phyloP scores from a whole-genome alignment of 2,329 filamentous ascomycete genomes.

The Trichophyton mentagrophytes region DNA sequence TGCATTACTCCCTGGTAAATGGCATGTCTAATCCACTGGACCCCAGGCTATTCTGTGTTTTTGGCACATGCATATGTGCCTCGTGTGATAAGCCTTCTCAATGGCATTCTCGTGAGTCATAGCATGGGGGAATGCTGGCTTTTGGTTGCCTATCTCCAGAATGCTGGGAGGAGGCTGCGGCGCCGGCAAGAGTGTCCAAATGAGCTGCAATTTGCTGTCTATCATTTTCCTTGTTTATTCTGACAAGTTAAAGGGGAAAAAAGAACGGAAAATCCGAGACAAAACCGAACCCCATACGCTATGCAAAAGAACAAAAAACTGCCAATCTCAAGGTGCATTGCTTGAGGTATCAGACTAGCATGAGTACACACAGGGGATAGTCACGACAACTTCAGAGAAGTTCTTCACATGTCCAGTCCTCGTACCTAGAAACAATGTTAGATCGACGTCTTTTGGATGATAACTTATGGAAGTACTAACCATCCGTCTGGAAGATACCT shows the following conservation, averaged over 20 bases:
- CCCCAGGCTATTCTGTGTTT: not conserved
- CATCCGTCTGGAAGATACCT: slow-evolving; percentile 94
- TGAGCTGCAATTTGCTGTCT: not conserved
- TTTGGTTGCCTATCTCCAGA: not conserved
- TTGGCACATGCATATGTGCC: not conserved
- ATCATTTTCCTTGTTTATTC: not conserved
- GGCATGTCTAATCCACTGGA: not conserved
- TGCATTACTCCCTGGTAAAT: not conserved
- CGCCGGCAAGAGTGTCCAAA: not conserved
- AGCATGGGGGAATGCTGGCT: not conserved
- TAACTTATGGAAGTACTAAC: slow-evolving; percentile 42
- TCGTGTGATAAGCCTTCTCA: not conserved
- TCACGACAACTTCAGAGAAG: slow-evolving; percentile 44
- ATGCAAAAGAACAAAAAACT: not conserved
- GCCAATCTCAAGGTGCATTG: not conserved
- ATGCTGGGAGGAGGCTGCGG: not conserved
- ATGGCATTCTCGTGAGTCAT: not conserved
- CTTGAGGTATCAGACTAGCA: not conserved
- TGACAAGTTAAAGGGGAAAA: not conserved
- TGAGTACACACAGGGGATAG: not conserved
- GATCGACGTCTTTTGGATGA: not conserved
- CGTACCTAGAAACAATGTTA: slow-evolving; percentile 51
- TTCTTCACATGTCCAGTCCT: slow-evolving; percentile 99
- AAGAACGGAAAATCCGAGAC: not conserved
- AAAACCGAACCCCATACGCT: slow-evolving; percentile 13